Conservation (phyloP, 306 rosid species). For the Prunus mume region DNA sequence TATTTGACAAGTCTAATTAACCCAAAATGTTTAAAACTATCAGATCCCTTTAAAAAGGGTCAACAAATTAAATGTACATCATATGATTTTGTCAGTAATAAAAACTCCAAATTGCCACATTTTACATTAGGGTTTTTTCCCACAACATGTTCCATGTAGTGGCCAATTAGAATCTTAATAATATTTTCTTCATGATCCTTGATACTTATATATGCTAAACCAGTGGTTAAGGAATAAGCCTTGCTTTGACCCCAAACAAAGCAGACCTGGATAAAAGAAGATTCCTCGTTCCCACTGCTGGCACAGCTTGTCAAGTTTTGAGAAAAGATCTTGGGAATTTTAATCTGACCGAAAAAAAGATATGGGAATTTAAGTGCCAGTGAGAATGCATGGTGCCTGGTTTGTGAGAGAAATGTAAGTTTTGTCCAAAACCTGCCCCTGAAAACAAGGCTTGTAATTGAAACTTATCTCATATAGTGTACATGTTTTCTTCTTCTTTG, state of each 20-base stretch:
- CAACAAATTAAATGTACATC: neutral
- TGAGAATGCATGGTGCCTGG: neutral
- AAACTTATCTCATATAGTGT: neutral
- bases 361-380: neutral
- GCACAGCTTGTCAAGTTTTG: slow-evolving; percentile 3
- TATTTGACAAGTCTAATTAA: no score
- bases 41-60: no score
- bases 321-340: neutral
- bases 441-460: neutral
- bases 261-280: neutral
- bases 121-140: neutral
- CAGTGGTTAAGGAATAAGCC: neutral
- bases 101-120: neutral
- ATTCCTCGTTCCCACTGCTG: neutral
- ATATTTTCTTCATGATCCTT: neutral
- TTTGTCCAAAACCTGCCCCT: neutral
- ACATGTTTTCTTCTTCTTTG: neutral
- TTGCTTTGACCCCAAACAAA: slow-evolving; percentile 9
- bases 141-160: neutral
- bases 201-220: neutral
- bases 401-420: neutral
- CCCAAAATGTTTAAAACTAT: no score
- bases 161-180: neutral
- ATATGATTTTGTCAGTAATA: neutral
- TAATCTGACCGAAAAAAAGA: neutral